Conservation (phyloP, 176 grass and related monocot species). For the Eleusine indica region DNA sequence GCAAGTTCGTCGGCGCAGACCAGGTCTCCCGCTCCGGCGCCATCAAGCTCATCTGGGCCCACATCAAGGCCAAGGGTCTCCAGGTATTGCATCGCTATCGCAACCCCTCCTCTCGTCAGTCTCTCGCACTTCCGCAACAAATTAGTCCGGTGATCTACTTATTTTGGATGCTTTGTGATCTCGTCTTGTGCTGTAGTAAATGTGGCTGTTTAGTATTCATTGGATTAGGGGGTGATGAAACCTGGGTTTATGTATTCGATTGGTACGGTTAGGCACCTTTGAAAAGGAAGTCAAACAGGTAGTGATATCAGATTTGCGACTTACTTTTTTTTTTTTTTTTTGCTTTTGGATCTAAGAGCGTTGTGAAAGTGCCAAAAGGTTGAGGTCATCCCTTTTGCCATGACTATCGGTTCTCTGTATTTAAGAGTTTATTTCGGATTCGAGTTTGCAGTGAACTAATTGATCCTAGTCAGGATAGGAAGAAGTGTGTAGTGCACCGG, state of each 20-base stretch:
- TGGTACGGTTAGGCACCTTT: not conserved
- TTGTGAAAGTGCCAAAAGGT: not conserved
- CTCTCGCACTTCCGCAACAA: not conserved
- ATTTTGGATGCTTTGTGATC: not conserved
- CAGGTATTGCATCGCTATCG: slow-evolving; percentile 55
- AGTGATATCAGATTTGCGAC: not conserved
- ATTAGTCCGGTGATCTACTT: not conserved
- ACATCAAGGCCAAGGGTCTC: slow-evolving; percentile 80
- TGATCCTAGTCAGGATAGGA: not conserved
- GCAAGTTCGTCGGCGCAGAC: slow-evolving; percentile 65
- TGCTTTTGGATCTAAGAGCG: not conserved
- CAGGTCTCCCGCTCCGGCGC: slow-evolving; percentile 63
- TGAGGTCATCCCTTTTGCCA: not conserved
- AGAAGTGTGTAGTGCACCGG: no score
- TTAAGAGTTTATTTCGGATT: not conserved
- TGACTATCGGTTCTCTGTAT: no score
- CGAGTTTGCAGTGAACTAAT: not conserved
- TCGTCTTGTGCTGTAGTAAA: not conserved
- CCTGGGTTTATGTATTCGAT: not conserved
- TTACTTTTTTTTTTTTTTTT: not conserved
- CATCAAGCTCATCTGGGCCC: slow-evolving; percentile 73
- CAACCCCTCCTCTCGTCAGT: not conserved
- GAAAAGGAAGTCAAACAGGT: not conserved
- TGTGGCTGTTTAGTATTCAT: not conserved
- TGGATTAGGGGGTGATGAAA: slow-evolving; percentile 14